Conservation (phyloP, 2,329 filamentous ascomycete genomes). For the Volutella citrinella region DNA sequence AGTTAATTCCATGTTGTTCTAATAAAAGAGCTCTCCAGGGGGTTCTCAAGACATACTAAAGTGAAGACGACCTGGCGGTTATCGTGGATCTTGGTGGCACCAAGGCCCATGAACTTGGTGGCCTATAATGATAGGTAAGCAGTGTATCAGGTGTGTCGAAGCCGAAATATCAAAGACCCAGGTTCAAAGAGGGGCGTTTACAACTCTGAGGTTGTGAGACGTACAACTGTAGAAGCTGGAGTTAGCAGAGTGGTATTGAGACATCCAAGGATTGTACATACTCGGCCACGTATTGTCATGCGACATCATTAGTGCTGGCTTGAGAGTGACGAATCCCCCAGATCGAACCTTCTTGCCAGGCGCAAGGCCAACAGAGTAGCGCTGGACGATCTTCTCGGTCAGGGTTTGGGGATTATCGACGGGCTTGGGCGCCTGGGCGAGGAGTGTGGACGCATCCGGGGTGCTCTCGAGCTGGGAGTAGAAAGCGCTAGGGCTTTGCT, state of each 20-base stretch:
- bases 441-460: conserved; percentile 47
- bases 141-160: conserved; percentile 55
- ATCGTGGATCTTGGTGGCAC: conserved; percentile 69
- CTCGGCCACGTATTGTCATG: too few species aligned
- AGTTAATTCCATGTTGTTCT: too few species aligned
- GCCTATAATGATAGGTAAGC: conserved; percentile 88
- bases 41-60: too few species aligned
- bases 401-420: conserved; percentile 74
- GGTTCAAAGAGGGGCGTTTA: too few species aligned
- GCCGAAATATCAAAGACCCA: not conserved
- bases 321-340: conserved; percentile 81
- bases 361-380: conserved; percentile 72
- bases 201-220: not conserved
- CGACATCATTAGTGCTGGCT: too few species aligned
- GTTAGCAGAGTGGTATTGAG: not conserved
- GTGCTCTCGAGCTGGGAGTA: conserved; percentile 61
- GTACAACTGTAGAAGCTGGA: not conserved
- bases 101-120: conserved; percentile 74
- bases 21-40: too few species aligned
- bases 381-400: conserved; percentile 90
- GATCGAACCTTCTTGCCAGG: conserved; percentile 70
- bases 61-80: conserved; percentile 76
- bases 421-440: conserved; percentile 29
- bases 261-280: too few species aligned
- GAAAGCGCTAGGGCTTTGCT: too few species aligned